These are phyloP conservation scores for Pyricularia pennisetigena DNA, from an alignment of 2,329 filamentous ascomycete species.

Conservation along the genomic window DNA sequence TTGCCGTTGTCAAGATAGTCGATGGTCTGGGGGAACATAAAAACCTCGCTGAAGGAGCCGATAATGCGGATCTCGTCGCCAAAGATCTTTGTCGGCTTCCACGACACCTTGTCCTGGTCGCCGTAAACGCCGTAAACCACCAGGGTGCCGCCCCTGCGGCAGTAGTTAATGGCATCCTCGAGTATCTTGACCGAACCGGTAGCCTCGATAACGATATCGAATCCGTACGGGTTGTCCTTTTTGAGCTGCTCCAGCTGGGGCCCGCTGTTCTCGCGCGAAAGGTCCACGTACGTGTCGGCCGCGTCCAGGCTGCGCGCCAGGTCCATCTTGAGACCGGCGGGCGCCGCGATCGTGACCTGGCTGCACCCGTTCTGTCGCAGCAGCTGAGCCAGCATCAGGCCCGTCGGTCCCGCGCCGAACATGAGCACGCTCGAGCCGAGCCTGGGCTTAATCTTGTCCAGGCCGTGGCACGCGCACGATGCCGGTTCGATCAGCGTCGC, in stretches of 20 bases:
- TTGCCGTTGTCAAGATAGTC: constrained; percentile 48
- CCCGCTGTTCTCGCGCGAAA: constrained; percentile 42
- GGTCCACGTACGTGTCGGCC: constrained; percentile 43
- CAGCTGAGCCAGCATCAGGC: constrained; percentile 47
- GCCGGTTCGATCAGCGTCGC: constrained; percentile 62
- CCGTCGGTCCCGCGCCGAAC: constrained; percentile 58
- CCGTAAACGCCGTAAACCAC: constrained; percentile 37
- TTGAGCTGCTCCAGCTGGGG: constrained; percentile 54
- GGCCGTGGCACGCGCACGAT: constrained; percentile 60
- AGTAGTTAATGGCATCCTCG: constrained; percentile 62
- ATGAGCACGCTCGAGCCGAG: constrained; percentile 56
- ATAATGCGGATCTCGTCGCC: constrained; percentile 61
- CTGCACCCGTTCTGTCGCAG: constrained; percentile 28
- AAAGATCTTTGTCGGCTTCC: constrained; percentile 65
- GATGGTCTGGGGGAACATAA: constrained; percentile 52
- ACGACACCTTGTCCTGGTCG: constrained; percentile 50
- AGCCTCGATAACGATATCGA: constrained; percentile 62
- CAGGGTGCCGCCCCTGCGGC: constrained; percentile 62
- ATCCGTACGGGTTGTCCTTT: constrained; percentile 58
- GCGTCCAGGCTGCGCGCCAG: constrained; percentile 48
- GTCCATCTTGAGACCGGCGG: constrained; percentile 60
- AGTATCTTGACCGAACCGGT: constrained; percentile 61
- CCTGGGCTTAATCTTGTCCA: constrained; percentile 59
- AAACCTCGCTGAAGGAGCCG: constrained; percentile 64
- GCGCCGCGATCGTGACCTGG: constrained; percentile 60